Base-by-base conservation (phyloP, 306 rosid genomes). In the Fagus sylvatica region DNA sequence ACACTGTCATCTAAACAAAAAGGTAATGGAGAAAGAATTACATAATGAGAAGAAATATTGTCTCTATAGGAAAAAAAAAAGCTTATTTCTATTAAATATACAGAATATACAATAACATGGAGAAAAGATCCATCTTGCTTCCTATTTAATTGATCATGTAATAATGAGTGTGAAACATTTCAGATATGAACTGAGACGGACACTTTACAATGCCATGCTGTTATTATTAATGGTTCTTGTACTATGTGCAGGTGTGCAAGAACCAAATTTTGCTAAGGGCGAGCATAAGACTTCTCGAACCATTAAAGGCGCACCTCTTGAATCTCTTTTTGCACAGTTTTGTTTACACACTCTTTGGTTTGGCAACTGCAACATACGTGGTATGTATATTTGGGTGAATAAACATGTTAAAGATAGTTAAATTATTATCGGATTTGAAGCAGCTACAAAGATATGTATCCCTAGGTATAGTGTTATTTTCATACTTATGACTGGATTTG, bases 291-390 rank as follows among this genome's bases (percentile, higher is more conserved):
- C 74, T 82, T 82, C 93, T 72, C 91, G 90, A 74, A 85, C 85
- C 67, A 88, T 91, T 85, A 95, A 92, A 87, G 98, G 94, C 79
- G 96, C 98, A 55, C 93, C 97, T 37, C 88, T 85, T 72, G 88
- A 85, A 64, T 88, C 97, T 53, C 98, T 95, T 61, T 95, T 92
- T 78, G 89, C 94, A 16, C 97, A 91, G 73, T 95, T 92, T 83
- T 95, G 98, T 83, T 88, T 95, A 71, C 97, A 92, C 81, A 82
- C 86, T 85, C 93, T 94, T 72, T 94, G 98, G 98, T 87, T 90
- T 85, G 97, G 97, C 67, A 92, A 88, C 89, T 92, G 98, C 92
- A 92, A 90, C 59, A 86, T 94, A 81, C 97, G 97, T 15, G 98
- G 98, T 94, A 89, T 67, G 75, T 74, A 37, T 36, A 48, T 48